Percentiles rank a stretch among this genome's conserved stretches.
Evolutionary conservation across 75 land plant genomes (phyloP).

Genomic region (Ceratopteris richardii): DNA sequence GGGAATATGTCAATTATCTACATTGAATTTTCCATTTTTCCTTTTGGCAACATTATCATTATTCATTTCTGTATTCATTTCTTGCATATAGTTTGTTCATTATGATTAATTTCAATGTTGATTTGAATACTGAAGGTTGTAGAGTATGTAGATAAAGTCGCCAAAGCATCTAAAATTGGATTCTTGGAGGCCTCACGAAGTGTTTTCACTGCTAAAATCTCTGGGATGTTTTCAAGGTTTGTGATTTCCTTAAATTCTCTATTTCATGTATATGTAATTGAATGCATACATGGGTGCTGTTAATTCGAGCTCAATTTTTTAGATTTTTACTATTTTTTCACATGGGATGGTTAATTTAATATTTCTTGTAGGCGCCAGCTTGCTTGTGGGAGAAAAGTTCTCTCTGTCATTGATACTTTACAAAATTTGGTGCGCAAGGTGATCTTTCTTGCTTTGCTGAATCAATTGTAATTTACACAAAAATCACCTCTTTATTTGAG

Average conservation of each 20-base stretch:
- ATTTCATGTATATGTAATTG: too few relatives aligned
- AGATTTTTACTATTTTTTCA: too few relatives aligned
- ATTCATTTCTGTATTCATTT: too few relatives aligned
- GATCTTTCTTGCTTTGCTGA: slow-evolving; percentile 1
- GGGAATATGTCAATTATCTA: too few relatives aligned
- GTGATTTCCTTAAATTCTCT: background rate
- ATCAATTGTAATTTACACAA: background rate
- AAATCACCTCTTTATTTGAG: too few relatives aligned
- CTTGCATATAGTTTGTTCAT: too few relatives aligned
- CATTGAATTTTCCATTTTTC: too few relatives aligned
- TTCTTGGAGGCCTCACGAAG: slow-evolving; percentile 68
- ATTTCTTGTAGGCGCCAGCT: slow-evolving; percentile 57
- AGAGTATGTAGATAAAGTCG: slow-evolving; percentile 72
- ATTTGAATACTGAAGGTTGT: slow-evolving; percentile 68
- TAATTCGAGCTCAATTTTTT: too few relatives aligned
- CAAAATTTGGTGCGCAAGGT: slow-evolving; percentile 76
- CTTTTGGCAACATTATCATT: too few relatives aligned
- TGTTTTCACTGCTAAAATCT: slow-evolving; percentile 79
- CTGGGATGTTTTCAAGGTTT: slow-evolving; percentile 93
- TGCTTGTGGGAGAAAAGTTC: slow-evolving; percentile 75
- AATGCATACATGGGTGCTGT: too few relatives aligned
- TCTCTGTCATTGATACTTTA: slow-evolving; percentile 63
- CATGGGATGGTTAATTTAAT: background rate
- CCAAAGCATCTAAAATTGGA: slow-evolving; percentile 42
- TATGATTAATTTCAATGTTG: too few relatives aligned